These are phyloP conservation scores for Calocybe gambosa DNA, from an alignment of 1,284 basidiomycete species.

Conservation along the genomic window DNA sequence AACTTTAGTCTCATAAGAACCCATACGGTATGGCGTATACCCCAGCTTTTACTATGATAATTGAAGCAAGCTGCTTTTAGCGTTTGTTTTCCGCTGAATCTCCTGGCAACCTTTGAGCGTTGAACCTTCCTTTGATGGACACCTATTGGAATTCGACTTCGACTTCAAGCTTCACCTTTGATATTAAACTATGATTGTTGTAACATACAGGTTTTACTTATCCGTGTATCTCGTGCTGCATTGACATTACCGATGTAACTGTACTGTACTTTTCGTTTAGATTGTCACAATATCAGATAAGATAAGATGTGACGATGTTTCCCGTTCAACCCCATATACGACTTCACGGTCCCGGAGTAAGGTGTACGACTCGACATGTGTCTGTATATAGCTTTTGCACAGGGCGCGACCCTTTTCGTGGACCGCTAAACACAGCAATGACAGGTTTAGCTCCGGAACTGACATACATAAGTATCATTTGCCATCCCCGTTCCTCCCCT, in stretches of 20 bases:
- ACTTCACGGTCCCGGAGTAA: too few relatives aligned
- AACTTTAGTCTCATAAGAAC: conserved; percentile 29
- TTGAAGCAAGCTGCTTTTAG: conserved; percentile 16
- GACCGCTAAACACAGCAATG: neutral
- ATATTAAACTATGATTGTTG: neutral
- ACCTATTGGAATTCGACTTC: conserved; percentile 12
- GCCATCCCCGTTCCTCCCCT: neutral
- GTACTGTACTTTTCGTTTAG: neutral
- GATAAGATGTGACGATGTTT: neutral
- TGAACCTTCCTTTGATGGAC: neutral
- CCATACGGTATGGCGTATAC: conserved; percentile 23
- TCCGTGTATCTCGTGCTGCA: neutral
- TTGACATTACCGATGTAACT: neutral
- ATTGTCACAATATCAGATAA: conserved; percentile 5
- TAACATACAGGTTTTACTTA: neutral
- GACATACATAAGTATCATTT: neutral
- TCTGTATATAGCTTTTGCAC: neutral
- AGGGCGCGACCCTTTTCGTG: neutral
- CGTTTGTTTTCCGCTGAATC: conserved; percentile 36
- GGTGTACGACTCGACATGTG: neutral
- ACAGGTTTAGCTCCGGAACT: neutral
- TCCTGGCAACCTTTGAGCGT: conserved; percentile 27
- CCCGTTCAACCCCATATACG: neutral
- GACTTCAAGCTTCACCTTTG: neutral
- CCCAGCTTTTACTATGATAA: neutral